Conservation (phyloP, 441 rosid species). For the Pelargonium cotyledonis region DNA sequence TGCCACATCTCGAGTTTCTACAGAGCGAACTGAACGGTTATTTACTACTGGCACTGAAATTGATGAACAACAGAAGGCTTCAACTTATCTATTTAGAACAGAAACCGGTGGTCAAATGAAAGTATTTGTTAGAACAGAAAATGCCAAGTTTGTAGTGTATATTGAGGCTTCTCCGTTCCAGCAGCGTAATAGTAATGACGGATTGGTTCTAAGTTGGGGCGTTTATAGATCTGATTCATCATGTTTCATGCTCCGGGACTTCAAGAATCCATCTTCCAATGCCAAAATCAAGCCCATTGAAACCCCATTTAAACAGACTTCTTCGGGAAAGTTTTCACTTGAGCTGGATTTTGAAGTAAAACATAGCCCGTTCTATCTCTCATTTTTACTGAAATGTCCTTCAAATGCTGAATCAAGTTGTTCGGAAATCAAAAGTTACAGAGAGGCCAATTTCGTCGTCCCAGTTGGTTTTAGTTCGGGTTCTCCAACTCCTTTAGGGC, state of each 20-base stretch:
- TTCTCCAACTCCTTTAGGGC: slow-evolving; percentile 65
- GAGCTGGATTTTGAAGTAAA: slow-evolving; percentile 66
- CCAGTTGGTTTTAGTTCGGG: slow-evolving; percentile 77
- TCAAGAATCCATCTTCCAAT: slow-evolving; percentile 28
- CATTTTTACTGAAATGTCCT: slow-evolving; percentile 55
- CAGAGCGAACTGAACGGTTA: slow-evolving; percentile 33
- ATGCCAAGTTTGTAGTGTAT: slow-evolving; percentile 40
- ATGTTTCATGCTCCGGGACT: slow-evolving; percentile 41
- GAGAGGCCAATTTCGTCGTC: slow-evolving; percentile 52
- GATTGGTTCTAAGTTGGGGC: slow-evolving; percentile 56
- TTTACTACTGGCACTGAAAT: slow-evolving; percentile 30
- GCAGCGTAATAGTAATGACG: slow-evolving; percentile 25
- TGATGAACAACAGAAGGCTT: slow-evolving; percentile 36
- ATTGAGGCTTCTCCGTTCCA: slow-evolving; percentile 56
- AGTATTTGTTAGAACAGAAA: slow-evolving; percentile 48
- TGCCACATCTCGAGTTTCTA: slow-evolving; percentile 43
- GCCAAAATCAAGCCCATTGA: slow-evolving; percentile 36
- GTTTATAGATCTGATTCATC: slow-evolving; percentile 62
- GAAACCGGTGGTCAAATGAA: slow-evolving; percentile 58
- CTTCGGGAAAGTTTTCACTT: slow-evolving; percentile 36
- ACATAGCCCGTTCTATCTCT: slow-evolving; percentile 63
- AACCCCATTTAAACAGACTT: slow-evolving; percentile 38
- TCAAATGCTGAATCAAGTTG: slow-evolving; percentile 26
- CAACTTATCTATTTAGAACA: slow-evolving; percentile 58
- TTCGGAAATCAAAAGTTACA: slow-evolving; percentile 51